phyloP scores from a whole-genome alignment of 768 basidiomycete genomes.

The Imleria badia region DNA sequence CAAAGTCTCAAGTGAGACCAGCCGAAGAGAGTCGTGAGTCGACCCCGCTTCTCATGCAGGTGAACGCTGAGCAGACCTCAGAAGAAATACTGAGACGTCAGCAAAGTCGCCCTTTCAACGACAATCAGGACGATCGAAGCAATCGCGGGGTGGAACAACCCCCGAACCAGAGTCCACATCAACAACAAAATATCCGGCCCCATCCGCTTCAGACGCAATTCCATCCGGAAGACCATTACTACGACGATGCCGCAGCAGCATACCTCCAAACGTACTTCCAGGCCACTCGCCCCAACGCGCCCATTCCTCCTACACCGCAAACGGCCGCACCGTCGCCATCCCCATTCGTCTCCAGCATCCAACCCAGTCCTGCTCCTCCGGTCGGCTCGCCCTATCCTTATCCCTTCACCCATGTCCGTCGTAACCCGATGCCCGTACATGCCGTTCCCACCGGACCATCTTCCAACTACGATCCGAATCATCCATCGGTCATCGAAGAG shows the following conservation, averaged over 20 bases:
- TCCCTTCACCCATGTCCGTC: slow-evolving; percentile 71
- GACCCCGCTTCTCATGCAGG: slow-evolving; percentile 6
- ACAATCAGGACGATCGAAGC: slow-evolving; percentile 22
- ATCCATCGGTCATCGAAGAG: slow-evolving; percentile 56
- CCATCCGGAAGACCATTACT: slow-evolving; percentile 58
- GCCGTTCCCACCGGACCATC: slow-evolving; percentile 43
- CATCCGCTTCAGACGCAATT: slow-evolving; percentile 40
- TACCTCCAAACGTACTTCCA: slow-evolving; percentile 61
- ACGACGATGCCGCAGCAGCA: slow-evolving; percentile 59
- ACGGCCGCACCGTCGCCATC: slow-evolving; percentile 74
- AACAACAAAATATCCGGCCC: slow-evolving; percentile 32
- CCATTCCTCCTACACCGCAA: slow-evolving; percentile 78
- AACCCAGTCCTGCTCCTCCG: slow-evolving; percentile 53
- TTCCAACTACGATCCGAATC: slow-evolving; percentile 41
- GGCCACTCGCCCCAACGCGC: slow-evolving; percentile 67
- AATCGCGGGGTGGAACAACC: slow-evolving; percentile 24
- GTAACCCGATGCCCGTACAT: slow-evolving; percentile 42
- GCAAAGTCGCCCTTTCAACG: slow-evolving; percentile 19
- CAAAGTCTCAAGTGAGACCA: slow-evolving; percentile 35
- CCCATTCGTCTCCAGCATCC: slow-evolving; percentile 55
- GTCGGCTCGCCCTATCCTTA: slow-evolving; percentile 79
- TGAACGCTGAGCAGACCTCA: slow-evolving; percentile 19
- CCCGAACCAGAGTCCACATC: slow-evolving; percentile 11
- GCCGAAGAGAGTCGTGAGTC: slow-evolving; percentile 32
- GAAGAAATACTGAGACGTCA: slow-evolving; percentile 21